These are phyloP conservation scores for Ophiosphaerella herpotricha DNA, from an alignment of 2,329 filamentous ascomycete genomes.

Conservation along the genomic window DNA sequence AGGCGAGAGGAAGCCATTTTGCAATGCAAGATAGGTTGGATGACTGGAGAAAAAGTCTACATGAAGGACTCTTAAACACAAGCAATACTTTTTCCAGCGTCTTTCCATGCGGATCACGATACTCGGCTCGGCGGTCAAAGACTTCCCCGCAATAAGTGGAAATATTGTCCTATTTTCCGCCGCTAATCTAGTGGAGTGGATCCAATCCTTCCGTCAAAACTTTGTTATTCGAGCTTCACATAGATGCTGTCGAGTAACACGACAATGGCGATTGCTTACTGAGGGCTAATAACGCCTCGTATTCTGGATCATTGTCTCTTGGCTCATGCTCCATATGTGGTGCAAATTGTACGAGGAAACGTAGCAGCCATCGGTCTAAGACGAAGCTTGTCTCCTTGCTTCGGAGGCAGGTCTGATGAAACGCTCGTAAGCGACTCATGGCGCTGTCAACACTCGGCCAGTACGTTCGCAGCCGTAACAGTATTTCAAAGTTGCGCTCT, in stretches of 20 bases:
- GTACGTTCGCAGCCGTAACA: slow-evolving; percentile 24
- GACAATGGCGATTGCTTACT: slow-evolving; percentile 30
- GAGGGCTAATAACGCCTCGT: slow-evolving; percentile 26
- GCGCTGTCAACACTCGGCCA: slow-evolving; percentile 31
- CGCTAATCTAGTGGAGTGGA: slow-evolving; percentile 13
- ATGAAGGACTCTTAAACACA: no score
- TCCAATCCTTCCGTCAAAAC: neutral
- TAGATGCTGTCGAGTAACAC: slow-evolving; percentile 22
- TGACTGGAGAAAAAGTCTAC: neutral
- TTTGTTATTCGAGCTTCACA: neutral
- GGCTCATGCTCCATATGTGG: slow-evolving; percentile 33
- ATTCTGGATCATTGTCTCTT: slow-evolving; percentile 30
- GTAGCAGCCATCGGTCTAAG: slow-evolving; percentile 28
- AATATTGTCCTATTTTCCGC: slow-evolving; percentile 23
- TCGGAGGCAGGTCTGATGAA: slow-evolving; percentile 30
- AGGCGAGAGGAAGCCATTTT: slow-evolving; percentile 15
- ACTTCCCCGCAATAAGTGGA: slow-evolving; percentile 10
- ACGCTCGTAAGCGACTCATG: slow-evolving; percentile 30
- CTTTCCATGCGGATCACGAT: neutral
- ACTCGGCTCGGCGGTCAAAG: slow-evolving; percentile 2
- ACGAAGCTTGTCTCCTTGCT: slow-evolving; percentile 34
- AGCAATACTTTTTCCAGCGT: neutral
- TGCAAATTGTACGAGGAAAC: slow-evolving; percentile 31
- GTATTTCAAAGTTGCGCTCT: slow-evolving; percentile 30
- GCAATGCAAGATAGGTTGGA: neutral